phyloP scores from a whole-genome alignment of 257 asterid genomes.

The Knoxia roxburghii region DNA sequence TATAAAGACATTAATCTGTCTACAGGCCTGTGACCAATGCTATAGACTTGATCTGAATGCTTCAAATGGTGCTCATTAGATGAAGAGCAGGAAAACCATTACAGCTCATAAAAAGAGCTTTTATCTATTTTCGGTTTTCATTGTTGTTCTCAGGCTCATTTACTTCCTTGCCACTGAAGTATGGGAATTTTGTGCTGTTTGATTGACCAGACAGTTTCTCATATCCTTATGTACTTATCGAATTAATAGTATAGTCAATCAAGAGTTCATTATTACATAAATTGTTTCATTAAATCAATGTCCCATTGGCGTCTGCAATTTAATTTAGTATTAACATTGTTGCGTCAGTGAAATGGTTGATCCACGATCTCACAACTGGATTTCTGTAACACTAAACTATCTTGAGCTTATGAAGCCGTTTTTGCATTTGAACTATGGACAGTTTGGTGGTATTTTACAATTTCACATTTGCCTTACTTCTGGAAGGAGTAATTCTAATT shows the following conservation, averaged over 20 bases:
- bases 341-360: neutral
- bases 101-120: slow-evolving; percentile 4
- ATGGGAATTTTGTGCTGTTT: neutral
- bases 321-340: neutral
- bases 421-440: neutral
- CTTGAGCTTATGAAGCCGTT: neutral
- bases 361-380: neutral
- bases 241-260: neutral
- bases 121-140: neutral
- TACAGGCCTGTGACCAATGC: neutral
- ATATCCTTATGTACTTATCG: neutral
- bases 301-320: neutral
- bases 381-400: neutral
- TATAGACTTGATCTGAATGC: slow-evolving; percentile 6
- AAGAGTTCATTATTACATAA: neutral
- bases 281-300: neutral
- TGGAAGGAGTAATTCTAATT: neutral
- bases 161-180: neutral
- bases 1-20: neutral
- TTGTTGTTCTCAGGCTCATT: neutral
- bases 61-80: neutral
- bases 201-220: neutral
- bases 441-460: neutral
- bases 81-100: neutral
- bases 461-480: neutral